phyloP scores from a whole-genome alignment of 345 rosid genomes.

The Aquilaria sinensis region DNA sequence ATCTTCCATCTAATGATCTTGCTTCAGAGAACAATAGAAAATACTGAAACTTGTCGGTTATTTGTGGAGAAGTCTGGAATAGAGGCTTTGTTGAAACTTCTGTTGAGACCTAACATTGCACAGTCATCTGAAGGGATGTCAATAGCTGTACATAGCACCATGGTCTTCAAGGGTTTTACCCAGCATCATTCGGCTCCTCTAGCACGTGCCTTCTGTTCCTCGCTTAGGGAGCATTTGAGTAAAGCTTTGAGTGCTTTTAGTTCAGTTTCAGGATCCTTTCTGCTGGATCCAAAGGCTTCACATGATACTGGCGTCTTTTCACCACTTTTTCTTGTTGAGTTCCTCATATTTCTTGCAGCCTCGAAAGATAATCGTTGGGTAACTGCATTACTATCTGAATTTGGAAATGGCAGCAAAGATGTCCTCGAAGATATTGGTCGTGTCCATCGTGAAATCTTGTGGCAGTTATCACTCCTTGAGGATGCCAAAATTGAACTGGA shows the following conservation, averaged over 20 bases:
- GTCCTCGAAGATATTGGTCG: constrained; percentile 79
- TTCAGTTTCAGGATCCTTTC: constrained; percentile 49
- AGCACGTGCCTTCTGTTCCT: constrained; percentile 79
- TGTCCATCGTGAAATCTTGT: constrained; percentile 82
- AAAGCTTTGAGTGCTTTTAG: constrained; percentile 58
- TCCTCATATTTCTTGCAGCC: constrained; percentile 87
- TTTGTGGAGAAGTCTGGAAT: constrained; percentile 97
- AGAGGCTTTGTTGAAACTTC: constrained; percentile 81
- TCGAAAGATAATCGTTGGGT: constrained; percentile 95
- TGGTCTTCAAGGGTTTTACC: constrained; percentile 95
- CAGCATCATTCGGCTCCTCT: constrained; percentile 90
- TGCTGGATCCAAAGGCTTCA: constrained; percentile 56
- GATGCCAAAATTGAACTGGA: constrained; percentile 62
- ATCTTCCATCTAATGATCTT: constrained; percentile 91
- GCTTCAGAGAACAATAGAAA: constrained; percentile 93
- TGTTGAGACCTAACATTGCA: constrained; percentile 75
- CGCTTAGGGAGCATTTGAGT: constrained; percentile 71
- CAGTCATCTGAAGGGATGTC: constrained; percentile 96
- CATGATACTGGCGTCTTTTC: constrained; percentile 64
- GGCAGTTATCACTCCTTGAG: constrained; percentile 85
- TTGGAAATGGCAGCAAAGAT: constrained; percentile 75
- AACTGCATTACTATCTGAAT: constrained; percentile 80
- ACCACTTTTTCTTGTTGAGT: constrained; percentile 84
- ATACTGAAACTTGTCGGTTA: constrained; percentile 83
- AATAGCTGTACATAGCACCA: constrained; percentile 91